Evolutionary conservation across 164 flowering plant species (phyloP).

Genomic region (Hamamelis virginiana): DNA sequence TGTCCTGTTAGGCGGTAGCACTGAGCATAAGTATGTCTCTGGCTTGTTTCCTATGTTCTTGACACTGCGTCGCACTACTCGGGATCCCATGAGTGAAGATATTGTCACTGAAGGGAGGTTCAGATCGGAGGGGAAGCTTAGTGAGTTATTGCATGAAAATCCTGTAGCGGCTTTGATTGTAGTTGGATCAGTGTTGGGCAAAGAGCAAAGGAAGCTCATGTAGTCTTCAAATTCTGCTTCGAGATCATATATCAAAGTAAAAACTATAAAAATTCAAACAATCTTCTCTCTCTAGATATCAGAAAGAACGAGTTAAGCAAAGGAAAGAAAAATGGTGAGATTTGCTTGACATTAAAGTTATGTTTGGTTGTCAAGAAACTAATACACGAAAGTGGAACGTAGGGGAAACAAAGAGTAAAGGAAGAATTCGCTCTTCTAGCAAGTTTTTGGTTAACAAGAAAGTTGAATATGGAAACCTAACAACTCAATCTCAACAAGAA

Average conservation of each 20-base stretch:
- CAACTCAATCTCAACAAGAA: too few relatives aligned
- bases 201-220: conserved; percentile 75
- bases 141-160: conserved; percentile 38
- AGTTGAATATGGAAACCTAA: too few relatives aligned
- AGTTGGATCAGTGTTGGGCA: conserved; percentile 48
- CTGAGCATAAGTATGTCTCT: conserved; percentile 62
- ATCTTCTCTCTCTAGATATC: too few relatives aligned
- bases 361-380: too few relatives aligned
- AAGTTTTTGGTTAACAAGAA: too few relatives aligned
- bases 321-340: too few relatives aligned
- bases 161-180: conserved; percentile 54
- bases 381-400: too few relatives aligned
- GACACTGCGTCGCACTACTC: conserved; percentile 39
- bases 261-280: background rate
- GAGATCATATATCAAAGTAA: background rate
- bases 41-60: conserved; percentile 51
- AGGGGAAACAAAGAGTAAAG: too few relatives aligned
- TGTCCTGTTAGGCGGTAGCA: conserved; percentile 61
- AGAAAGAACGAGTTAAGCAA: too few relatives aligned
- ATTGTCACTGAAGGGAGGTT: conserved; percentile 83
- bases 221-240: conserved; percentile 73
- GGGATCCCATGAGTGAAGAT: conserved; percentile 46
- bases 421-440: too few relatives aligned
- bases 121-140: conserved; percentile 60
- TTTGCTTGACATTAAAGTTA: too few relatives aligned